phyloP scores from a whole-genome alignment of 23 red algal genomes.

The Gracilaria gracilis region DNA sequence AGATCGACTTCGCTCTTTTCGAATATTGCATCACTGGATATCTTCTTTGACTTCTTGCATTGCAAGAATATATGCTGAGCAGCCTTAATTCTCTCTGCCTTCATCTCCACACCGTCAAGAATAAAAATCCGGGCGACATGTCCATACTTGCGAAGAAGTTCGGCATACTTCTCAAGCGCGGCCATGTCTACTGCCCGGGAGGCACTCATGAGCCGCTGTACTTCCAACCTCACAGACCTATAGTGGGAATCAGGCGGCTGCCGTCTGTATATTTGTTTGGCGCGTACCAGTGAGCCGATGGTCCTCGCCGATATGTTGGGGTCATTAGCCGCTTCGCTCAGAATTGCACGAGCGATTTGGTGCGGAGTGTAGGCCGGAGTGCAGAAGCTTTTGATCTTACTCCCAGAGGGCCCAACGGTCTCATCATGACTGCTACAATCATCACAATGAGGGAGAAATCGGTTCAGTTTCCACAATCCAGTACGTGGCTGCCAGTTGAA shows the following conservation, averaged over 20 bases:
- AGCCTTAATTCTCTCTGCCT: conserved; percentile 14
- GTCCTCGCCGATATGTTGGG: conserved; percentile 13
- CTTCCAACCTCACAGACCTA: neutral
- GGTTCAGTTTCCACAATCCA: conserved; percentile 48
- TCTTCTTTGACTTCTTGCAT: conserved; percentile 35
- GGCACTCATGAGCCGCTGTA: conserved; percentile 2
- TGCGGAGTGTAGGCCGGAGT: conserved; percentile 10
- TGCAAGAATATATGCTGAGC: conserved; percentile 44
- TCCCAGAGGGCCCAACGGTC: neutral
- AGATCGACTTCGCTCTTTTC: conserved; percentile 7
- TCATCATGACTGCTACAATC: conserved; percentile 29
- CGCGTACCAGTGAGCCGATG: conserved; percentile 16
- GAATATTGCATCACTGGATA: conserved; percentile 4
- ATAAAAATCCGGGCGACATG: conserved; percentile 17
- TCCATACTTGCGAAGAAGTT: conserved; percentile 26
- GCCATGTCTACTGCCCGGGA: conserved; percentile 47
- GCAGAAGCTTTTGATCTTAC: neutral
- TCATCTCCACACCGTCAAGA: conserved; percentile 36
- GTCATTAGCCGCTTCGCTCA: conserved; percentile 3
- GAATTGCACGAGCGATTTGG: conserved; percentile 29
- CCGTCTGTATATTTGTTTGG: conserved; percentile 38
- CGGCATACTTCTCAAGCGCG: conserved; percentile 32
- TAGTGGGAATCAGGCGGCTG: conserved; percentile 51
- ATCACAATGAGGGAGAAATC: conserved; percentile 8
- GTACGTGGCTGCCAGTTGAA: conserved; percentile 22